Percentiles rank a stretch among this genome's conserved stretches.
These are phyloP conservation scores for Arthrobotrys entomopaga DNA, from an alignment of 2,329 filamentous ascomycete genomes.

Conservation along the genomic window DNA sequence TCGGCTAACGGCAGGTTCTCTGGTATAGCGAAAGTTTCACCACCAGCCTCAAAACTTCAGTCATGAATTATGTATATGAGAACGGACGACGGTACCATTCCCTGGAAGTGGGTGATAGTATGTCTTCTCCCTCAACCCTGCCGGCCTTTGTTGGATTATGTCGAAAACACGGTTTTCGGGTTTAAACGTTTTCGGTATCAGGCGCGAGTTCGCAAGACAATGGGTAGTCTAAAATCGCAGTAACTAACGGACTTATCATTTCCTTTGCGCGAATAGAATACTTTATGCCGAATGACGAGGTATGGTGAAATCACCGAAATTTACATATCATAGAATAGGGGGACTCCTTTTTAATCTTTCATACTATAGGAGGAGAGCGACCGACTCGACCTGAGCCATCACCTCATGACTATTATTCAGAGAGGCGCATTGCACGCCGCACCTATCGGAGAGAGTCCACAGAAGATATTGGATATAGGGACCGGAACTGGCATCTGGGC, in stretches of 20 bases:
- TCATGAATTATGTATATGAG: conserved; percentile 22
- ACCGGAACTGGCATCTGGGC: conserved; percentile 64
- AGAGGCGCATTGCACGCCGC: conserved; percentile 63
- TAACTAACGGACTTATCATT: not conserved
- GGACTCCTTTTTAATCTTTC: too few species aligned
- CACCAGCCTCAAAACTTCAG: conserved; percentile 17
- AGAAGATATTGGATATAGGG: conserved; percentile 67
- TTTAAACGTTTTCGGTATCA: not conserved
- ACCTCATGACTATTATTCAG: conserved; percentile 63
- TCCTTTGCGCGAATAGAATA: conserved; percentile 7
- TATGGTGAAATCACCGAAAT: too few species aligned
- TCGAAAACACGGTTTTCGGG: not conserved
- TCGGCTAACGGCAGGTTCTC: not conserved
- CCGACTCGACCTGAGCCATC: conserved; percentile 57
- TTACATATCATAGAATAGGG: too few species aligned
- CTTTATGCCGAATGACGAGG: conserved; percentile 27
- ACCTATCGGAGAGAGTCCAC: conserved; percentile 63
- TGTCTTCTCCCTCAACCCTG: conserved; percentile 57
- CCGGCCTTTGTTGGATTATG: not conserved
- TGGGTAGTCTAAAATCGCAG: not conserved
- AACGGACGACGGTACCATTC: conserved; percentile 61
- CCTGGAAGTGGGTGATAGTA: conserved; percentile 62
- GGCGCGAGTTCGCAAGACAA: not conserved
- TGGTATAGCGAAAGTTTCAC: conserved; percentile 60
- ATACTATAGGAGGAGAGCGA: conserved; percentile 22